Percentiles rank a stretch among this genome's conserved stretches.
Evolutionary conservation across 352 stramenopile genomes (phyloP).

Genomic region (Phytopythium kandeliae): DNA sequence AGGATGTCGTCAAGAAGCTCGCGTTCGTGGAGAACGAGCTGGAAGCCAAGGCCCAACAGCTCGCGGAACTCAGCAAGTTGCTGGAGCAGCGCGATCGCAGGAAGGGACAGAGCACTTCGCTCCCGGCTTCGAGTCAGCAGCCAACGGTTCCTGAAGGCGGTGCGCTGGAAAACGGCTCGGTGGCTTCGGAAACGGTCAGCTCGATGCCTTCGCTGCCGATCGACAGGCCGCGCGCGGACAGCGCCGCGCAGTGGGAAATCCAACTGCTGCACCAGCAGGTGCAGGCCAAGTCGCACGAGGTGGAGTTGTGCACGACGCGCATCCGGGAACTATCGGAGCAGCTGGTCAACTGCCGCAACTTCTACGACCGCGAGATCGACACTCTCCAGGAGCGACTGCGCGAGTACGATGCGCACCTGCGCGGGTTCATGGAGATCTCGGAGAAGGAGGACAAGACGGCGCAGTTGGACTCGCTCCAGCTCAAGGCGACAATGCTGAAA

Average conservation of each 20-base stretch:
- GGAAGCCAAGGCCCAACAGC: slow-evolving; percentile 39
- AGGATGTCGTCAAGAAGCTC: slow-evolving; percentile 48
- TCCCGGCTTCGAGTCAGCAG: neutral
- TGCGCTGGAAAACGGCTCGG: slow-evolving; percentile 7
- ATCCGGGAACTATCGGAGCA: slow-evolving; percentile 42
- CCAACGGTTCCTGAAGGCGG: slow-evolving; percentile 10
- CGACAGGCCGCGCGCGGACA: slow-evolving; percentile 15
- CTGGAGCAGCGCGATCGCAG: slow-evolving; percentile 14
- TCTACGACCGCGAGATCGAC: slow-evolving; percentile 49
- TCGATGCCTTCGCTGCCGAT: neutral
- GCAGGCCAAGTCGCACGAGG: slow-evolving; percentile 34
- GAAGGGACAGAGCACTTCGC: neutral
- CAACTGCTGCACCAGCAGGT: slow-evolving; percentile 56
- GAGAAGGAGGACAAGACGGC: slow-evolving; percentile 33
- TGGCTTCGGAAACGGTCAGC: neutral
- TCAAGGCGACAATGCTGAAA: slow-evolving; percentile 52
- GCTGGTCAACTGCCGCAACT: slow-evolving; percentile 38
- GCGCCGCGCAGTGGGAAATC: slow-evolving; percentile 25
- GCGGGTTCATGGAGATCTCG: slow-evolving; percentile 33
- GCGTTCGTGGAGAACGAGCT: slow-evolving; percentile 47
- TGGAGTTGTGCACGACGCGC: slow-evolving; percentile 33
- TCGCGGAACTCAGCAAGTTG: slow-evolving; percentile 36
- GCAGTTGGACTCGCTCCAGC: slow-evolving; percentile 41
- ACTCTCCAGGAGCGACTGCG: slow-evolving; percentile 36
- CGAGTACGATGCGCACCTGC: slow-evolving; percentile 44